Conservation (phyloP, 495 filamentous ascomycete species). For the Neurospora cerealis region DNA sequence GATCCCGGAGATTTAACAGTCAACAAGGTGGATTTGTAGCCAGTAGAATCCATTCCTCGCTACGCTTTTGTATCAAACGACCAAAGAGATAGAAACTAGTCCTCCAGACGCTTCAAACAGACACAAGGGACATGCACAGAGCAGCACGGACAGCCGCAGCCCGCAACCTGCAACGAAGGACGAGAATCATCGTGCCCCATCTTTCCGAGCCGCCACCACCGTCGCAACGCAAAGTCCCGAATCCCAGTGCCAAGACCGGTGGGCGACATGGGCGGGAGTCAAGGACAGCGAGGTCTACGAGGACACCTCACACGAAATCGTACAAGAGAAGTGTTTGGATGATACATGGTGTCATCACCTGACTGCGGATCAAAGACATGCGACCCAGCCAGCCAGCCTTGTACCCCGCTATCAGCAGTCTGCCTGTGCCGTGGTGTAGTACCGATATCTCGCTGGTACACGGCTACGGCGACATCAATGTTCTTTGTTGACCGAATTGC, state of each 20-base stretch:
- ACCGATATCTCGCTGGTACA: neutral
- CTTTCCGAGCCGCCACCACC: neutral
- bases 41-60: neutral
- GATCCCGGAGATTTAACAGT: neutral
- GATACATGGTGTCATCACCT: constrained; percentile 23
- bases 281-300: neutral
- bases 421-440: neutral
- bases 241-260: neutral
- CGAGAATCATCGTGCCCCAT: neutral
- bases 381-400: neutral
- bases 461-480: neutral
- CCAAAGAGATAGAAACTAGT: neutral
- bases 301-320: neutral
- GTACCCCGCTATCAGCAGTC: neutral
- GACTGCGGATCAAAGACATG: constrained; percentile 9
- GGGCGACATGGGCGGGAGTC: neutral
- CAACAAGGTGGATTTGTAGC: neutral
- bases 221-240: neutral
- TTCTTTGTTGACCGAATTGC: neutral
- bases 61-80: neutral
- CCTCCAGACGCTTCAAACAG: neutral
- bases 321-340: constrained; percentile 8
- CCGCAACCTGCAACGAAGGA: neutral
- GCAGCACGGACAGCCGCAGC: neutral
- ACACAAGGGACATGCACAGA: neutral